Conservation (phyloP, 345 rosid species). For the Populus pruinosa region DNA sequence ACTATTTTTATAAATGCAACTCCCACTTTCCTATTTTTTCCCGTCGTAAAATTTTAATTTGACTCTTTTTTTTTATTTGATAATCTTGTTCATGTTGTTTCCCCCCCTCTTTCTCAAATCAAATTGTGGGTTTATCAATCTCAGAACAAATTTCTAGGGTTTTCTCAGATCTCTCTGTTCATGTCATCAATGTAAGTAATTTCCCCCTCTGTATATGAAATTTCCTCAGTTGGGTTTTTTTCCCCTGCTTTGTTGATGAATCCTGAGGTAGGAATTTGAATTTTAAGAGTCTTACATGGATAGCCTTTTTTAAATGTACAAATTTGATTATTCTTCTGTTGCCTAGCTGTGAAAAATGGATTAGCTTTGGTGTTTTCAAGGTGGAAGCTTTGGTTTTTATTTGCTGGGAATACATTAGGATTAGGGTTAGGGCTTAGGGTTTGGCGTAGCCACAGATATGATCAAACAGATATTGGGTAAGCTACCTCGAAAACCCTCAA, state of each 20-base stretch:
- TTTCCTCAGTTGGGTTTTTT: background rate
- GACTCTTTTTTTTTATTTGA: background rate
- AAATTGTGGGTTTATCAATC: constrained; percentile 39
- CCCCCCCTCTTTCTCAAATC: background rate
- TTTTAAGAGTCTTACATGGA: background rate
- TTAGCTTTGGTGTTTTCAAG: constrained; percentile 16
- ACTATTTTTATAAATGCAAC: background rate
- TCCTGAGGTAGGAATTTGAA: background rate
- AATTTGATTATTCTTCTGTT: background rate
- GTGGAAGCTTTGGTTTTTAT: constrained; percentile 13
- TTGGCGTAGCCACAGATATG: constrained; percentile 37
- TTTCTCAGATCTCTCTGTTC: constrained; percentile 26
- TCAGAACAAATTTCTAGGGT: constrained; percentile 8
- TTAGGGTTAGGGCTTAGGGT: constrained; percentile 15
- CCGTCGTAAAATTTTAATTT: background rate
- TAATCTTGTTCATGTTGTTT: background rate
- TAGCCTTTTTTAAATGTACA: constrained; percentile 2
- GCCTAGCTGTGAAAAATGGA: constrained; percentile 7
- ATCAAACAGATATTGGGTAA: constrained; percentile 77
- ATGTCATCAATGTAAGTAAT: constrained; percentile 27
- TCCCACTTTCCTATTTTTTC: background rate
- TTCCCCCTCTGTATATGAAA: constrained; percentile 1
- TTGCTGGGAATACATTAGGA: constrained; percentile 2
- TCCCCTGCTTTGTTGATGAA: background rate
- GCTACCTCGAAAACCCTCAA: constrained; percentile 67